phyloP scores from a whole-genome alignment of 73 alveolate genomes.

The Tetrahymena malaccensis region DNA sequence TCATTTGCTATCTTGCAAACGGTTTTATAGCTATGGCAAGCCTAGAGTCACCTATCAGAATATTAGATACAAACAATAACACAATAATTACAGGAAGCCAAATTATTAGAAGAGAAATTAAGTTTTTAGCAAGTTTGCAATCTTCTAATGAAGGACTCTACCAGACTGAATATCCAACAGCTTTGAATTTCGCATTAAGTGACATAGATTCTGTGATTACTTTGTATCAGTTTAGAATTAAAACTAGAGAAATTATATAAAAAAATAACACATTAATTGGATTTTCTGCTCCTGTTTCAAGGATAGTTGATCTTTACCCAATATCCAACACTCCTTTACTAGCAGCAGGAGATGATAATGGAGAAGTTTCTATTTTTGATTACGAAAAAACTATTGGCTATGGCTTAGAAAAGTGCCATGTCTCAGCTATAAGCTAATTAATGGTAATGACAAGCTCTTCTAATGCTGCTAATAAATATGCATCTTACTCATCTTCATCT shows the following conservation, averaged over 20 bases:
- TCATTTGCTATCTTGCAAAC: not conserved
- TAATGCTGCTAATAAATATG: not conserved
- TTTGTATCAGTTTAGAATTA: not conserved
- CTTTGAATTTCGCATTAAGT: not conserved
- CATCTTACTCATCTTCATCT: not conserved
- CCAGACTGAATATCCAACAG: not conserved
- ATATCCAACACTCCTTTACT: not conserved
- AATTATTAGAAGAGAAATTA: not conserved
- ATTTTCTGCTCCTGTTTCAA: not conserved
- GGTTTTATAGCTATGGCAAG: not conserved
- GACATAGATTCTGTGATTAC: not conserved
- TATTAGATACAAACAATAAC: not conserved
- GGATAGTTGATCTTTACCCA: not conserved
- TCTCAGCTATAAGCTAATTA: not conserved
- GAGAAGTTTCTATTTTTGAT: not conserved
- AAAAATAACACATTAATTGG: not conserved
- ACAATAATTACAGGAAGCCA: not conserved
- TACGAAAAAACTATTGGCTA: not conserved
- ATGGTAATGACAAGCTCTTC: not conserved
- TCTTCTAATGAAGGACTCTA: not conserved
- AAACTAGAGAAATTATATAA: not conserved
- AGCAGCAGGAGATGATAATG: not conserved
- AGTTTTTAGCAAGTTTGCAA: not conserved
- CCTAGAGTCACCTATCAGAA: not conserved
- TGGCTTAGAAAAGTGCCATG: not conserved